Conservation (phyloP, 768 basidiomycete genomes). For the Lactarius sp. region DNA sequence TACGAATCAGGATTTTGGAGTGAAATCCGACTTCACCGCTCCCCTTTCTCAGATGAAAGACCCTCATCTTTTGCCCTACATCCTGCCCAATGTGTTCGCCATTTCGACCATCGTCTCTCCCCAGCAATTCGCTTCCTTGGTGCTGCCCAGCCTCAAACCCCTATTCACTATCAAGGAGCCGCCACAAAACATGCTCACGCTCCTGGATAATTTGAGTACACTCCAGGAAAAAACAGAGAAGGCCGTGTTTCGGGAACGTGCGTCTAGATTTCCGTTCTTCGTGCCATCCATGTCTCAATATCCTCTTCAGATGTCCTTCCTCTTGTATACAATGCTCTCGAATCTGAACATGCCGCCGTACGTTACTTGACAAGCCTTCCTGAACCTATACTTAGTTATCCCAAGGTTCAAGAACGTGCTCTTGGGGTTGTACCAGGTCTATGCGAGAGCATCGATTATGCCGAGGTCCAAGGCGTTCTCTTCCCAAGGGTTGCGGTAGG, state of each 20-base stretch:
- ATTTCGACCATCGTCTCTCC: constrained; percentile 77
- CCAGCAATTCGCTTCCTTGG: constrained; percentile 71
- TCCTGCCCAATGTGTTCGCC: constrained; percentile 91
- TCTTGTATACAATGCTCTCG: constrained; percentile 91
- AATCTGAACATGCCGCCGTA: constrained; percentile 87
- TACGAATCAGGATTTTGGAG: constrained; percentile 32
- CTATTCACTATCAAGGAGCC: constrained; percentile 90
- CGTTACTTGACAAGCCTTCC: neutral
- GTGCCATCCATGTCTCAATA: neutral
- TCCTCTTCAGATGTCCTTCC: constrained; percentile 77
- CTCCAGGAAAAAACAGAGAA: constrained; percentile 89
- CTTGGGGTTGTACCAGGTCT: constrained; percentile 78
- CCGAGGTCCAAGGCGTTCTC: constrained; percentile 84
- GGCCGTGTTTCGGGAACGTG: constrained; percentile 81
- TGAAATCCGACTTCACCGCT: neutral
- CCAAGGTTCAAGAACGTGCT: constrained; percentile 89
- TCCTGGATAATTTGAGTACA: constrained; percentile 84
- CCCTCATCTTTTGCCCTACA: constrained; percentile 84
- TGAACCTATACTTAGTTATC: constrained; percentile 16
- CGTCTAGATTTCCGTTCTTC: constrained; percentile 31
- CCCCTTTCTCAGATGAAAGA: constrained; percentile 75
- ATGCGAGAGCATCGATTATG: constrained; percentile 92
- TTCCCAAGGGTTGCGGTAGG: constrained; percentile 92
- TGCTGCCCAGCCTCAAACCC: constrained; percentile 85
- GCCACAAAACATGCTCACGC: constrained; percentile 93